Percentiles rank a stretch among this genome's conserved stretches.
Conservation (phyloP, 1,139 yeast genomes). For the Kodamaea fungicola region DNA sequence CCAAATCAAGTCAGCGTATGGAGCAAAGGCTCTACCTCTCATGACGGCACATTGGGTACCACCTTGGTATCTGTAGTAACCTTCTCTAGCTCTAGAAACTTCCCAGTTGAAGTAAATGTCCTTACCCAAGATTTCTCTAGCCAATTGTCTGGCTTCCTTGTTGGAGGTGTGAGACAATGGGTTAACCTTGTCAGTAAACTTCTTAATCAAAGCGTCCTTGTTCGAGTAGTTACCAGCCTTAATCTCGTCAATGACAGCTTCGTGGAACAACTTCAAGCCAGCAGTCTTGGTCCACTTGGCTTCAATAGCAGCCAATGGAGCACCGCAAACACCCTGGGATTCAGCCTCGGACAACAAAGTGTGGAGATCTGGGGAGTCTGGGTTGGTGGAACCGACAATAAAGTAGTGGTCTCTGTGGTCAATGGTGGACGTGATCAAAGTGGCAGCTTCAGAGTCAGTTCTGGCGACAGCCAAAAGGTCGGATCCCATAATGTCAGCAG, state of each 20-base stretch:
- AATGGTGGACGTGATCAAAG: conserved; percentile 87
- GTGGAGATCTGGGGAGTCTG: conserved; percentile 69
- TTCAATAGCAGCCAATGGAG: conserved; percentile 69
- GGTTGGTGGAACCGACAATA: conserved; percentile 87
- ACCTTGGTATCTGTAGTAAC: conserved; percentile 93
- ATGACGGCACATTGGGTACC: conserved; percentile 97
- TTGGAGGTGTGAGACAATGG: conserved; percentile 76
- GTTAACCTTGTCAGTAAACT: conserved; percentile 66
- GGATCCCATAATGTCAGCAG: conserved; percentile 90
- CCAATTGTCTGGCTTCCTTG: conserved; percentile 77
- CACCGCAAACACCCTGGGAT: conserved; percentile 67
- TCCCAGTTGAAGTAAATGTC: conserved; percentile 96
- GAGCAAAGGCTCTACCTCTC: conserved; percentile 95
- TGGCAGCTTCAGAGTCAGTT: conserved; percentile 97
- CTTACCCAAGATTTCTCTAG: conserved; percentile 73
- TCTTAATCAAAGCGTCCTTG: conserved; percentile 61
- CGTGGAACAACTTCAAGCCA: conserved; percentile 82
- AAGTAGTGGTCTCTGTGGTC: conserved; percentile 94
- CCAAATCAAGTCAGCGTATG: conserved; percentile 96
- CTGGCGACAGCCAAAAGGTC: conserved; percentile 88
- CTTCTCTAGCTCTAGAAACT: conserved; percentile 92
- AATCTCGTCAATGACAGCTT: conserved; percentile 87
- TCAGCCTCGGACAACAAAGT: conserved; percentile 83
- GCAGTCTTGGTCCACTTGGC: conserved; percentile 81
- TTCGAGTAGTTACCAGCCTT: conserved; percentile 56